Percentiles rank a stretch among this genome's conserved stretches.
These are phyloP conservation scores for Drechslerella dactyloides DNA, from an alignment of 2,329 filamentous ascomycete genomes.

Conservation along the genomic window DNA sequence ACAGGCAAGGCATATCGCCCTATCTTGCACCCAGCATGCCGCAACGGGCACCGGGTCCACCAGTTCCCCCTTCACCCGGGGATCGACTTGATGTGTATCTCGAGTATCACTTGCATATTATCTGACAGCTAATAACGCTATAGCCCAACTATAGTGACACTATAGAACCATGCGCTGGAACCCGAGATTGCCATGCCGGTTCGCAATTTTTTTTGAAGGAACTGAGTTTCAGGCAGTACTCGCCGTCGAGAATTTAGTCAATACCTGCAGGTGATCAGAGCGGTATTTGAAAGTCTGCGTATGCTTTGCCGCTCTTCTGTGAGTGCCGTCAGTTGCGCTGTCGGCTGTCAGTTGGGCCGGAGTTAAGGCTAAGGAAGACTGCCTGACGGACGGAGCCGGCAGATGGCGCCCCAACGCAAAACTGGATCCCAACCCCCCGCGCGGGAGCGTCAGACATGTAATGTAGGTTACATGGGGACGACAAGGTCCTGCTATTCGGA, in stretches of 20 bases:
- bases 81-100: no score
- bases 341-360: slow-evolving; percentile 6
- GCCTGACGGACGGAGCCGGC: neutral
- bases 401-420: neutral
- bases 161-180: neutral
- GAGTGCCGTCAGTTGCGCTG: slow-evolving; percentile 21
- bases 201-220: slow-evolving; percentile 3
- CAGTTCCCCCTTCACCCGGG: no score
- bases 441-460: neutral
- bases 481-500: no score
- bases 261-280: slow-evolving; percentile 45
- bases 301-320: slow-evolving; percentile 16
- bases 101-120: no score
- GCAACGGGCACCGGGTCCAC: neutral
- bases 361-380: no score
- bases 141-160: neutral
- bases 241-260: slow-evolving; percentile 36
- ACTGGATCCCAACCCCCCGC: neutral
- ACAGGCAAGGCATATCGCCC: neutral
- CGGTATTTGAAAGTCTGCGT: slow-evolving; percentile 42
- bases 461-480: no score
- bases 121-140: no score
- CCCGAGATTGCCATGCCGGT: slow-evolving; percentile 14
- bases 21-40: neutral
- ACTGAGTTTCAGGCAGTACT: slow-evolving; percentile 44